Percentiles rank a stretch among this genome's conserved stretches.
Conservation (phyloP, 1,139 yeast genomes). For the Scheffersomyces titani region DNA sequence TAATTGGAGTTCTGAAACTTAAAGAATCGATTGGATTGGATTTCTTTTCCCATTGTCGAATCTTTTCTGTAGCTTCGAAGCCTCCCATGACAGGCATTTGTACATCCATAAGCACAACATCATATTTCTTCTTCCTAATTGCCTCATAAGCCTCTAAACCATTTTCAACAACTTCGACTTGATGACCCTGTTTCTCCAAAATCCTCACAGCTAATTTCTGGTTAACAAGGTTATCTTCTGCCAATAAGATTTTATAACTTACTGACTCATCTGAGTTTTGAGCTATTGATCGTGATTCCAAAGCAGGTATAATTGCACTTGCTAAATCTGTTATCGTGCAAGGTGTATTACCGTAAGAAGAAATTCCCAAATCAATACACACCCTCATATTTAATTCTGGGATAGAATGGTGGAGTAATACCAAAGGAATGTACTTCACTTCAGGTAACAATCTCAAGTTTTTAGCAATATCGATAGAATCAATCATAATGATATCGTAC, state of each 20-base stretch:
- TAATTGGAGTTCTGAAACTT: slow-evolving; percentile 74
- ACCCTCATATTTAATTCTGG: slow-evolving; percentile 80
- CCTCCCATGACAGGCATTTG: slow-evolving; percentile 98
- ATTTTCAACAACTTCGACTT: slow-evolving; percentile 80
- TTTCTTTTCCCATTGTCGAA: slow-evolving; percentile 85
- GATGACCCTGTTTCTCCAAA: slow-evolving; percentile 79
- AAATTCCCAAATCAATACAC: slow-evolving; percentile 83
- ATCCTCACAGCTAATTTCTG: slow-evolving; percentile 85
- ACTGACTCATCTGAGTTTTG: slow-evolving; percentile 78
- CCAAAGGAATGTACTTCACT: slow-evolving; percentile 80
- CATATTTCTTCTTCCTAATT: slow-evolving; percentile 63
- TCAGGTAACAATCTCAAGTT: slow-evolving; percentile 67
- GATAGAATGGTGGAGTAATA: slow-evolving; percentile 70
- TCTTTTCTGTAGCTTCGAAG: slow-evolving; percentile 83
- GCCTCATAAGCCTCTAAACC: slow-evolving; percentile 84
- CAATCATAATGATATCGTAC: slow-evolving; percentile 81
- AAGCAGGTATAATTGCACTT: slow-evolving; percentile 78
- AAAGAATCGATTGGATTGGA: slow-evolving; percentile 70
- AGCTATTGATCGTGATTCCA: slow-evolving; percentile 80
- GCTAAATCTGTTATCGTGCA: slow-evolving; percentile 81
- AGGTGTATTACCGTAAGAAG: slow-evolving; percentile 86
- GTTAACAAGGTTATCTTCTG: slow-evolving; percentile 85
- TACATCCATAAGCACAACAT: slow-evolving; percentile 88
- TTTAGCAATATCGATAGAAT: slow-evolving; percentile 73
- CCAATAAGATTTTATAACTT: slow-evolving; percentile 71